Evolutionary conservation across 225 moss, liverwort and hornwort genomes (phyloP).

Genomic region (Bryum argenteum): DNA sequence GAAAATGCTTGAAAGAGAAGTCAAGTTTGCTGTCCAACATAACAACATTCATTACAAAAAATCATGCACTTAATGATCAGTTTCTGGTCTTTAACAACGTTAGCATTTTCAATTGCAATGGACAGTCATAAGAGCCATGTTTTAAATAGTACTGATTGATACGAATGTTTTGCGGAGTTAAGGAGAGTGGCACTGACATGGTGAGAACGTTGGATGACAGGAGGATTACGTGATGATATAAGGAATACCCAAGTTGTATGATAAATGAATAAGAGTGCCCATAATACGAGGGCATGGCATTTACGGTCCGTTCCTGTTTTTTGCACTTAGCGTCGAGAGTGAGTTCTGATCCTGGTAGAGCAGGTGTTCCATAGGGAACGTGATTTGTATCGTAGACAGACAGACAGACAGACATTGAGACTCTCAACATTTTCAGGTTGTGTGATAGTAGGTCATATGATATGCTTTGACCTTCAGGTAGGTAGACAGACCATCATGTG

Average conservation of each 20-base stretch:
- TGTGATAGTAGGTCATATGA: not conserved
- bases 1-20: no score
- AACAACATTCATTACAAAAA: no score
- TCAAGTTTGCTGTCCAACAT: no score
- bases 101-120: no score
- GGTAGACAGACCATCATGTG: constrained; percentile 16
- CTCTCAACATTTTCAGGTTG: not conserved
- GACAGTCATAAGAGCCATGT: no score
- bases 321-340: constrained; percentile 16
- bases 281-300: constrained; percentile 22
- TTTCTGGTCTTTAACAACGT: no score
- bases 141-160: no score
- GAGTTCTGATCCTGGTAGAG: constrained; percentile 11
- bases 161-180: no score
- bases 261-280: constrained; percentile 30
- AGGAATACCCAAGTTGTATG: constrained; percentile 14
- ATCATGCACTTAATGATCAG: no score
- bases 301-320: constrained; percentile 6
- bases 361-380: constrained; percentile 18
- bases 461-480: not conserved
- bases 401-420: no score
- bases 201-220: constrained; percentile 22
- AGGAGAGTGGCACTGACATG: constrained; percentile 5
- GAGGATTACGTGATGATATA: constrained; percentile 19
- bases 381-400: constrained; percentile 30